phyloP scores from a whole-genome alignment of 345 rosid species.

The Eucalyptus decipiens region DNA sequence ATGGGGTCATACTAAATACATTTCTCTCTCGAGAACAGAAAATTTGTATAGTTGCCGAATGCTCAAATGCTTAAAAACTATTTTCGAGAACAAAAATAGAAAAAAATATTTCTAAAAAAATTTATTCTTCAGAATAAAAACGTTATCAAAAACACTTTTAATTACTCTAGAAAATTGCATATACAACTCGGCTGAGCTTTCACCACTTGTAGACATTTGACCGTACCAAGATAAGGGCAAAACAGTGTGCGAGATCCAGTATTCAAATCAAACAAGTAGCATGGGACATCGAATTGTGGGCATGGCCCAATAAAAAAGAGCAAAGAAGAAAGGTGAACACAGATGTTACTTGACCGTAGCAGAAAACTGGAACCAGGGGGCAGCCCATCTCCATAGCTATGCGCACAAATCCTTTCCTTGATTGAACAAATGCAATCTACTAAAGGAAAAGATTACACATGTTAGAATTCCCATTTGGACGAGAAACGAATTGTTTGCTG shows the following conservation, averaged over 20 bases:
- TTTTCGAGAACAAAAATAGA: too few species aligned
- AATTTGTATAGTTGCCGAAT: too few species aligned
- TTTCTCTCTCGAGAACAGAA: too few species aligned
- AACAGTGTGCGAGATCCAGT: background rate
- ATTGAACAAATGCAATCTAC: constrained; percentile 52
- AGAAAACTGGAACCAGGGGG: constrained; percentile 91
- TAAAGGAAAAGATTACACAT: background rate
- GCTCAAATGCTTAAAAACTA: too few species aligned
- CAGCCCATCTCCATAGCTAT: constrained; percentile 70
- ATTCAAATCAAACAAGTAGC: background rate
- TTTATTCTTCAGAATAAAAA: accelerated
- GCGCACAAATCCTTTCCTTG: constrained; percentile 82
- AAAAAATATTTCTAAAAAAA: too few species aligned
- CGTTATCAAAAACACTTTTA: background rate
- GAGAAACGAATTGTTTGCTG: too few species aligned
- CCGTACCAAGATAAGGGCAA: constrained; percentile 6
- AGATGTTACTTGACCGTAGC: constrained; percentile 65
- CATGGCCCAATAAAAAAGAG: background rate
- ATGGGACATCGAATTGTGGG: background rate
- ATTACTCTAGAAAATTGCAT: constrained; percentile 53
- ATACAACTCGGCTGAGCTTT: constrained; percentile 62
- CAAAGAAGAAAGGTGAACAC: background rate
- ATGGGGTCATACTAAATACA: too few species aligned
- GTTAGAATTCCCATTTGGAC: background rate
- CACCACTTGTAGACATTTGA: constrained; percentile 72